Evolutionary conservation across 2,329 filamentous ascomycete species (phyloP).

Genomic region (Cordyceps fumosorosea): DNA sequence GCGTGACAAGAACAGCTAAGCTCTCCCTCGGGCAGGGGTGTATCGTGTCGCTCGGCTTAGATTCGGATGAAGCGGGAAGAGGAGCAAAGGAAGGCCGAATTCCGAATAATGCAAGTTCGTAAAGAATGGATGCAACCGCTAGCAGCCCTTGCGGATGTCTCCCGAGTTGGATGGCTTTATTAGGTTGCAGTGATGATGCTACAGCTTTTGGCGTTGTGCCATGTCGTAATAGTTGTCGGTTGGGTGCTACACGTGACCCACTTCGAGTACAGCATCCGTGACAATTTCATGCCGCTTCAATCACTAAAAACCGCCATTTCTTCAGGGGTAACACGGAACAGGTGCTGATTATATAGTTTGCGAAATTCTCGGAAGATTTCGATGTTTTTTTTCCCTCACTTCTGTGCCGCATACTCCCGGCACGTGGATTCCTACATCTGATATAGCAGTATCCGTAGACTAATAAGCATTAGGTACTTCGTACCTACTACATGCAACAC

Average conservation of each 20-base stretch:
- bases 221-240: constrained; percentile 3
- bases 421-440: too few relatives aligned
- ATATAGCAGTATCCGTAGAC: background rate
- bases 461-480: too few relatives aligned
- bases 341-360: too few relatives aligned
- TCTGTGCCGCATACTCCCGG: too few relatives aligned
- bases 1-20: background rate
- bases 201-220: background rate
- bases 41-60: background rate
- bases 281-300: background rate
- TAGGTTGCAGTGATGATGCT: background rate
- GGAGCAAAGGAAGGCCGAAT: background rate
- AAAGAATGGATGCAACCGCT: constrained; percentile 10
- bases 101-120: background rate
- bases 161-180: background rate
- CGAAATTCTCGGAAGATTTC: too few relatives aligned
- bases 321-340: background rate
- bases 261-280: background rate
- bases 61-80: background rate
- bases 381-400: too few relatives aligned
- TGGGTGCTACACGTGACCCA: constrained; percentile 8
- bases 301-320: background rate
- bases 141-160: constrained; percentile 1
- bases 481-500: background rate
- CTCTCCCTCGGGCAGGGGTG: background rate